These are phyloP conservation scores for Raphidocelis subcapitata DNA, from an alignment of 139 green algal species.

Conservation along the genomic window DNA sequence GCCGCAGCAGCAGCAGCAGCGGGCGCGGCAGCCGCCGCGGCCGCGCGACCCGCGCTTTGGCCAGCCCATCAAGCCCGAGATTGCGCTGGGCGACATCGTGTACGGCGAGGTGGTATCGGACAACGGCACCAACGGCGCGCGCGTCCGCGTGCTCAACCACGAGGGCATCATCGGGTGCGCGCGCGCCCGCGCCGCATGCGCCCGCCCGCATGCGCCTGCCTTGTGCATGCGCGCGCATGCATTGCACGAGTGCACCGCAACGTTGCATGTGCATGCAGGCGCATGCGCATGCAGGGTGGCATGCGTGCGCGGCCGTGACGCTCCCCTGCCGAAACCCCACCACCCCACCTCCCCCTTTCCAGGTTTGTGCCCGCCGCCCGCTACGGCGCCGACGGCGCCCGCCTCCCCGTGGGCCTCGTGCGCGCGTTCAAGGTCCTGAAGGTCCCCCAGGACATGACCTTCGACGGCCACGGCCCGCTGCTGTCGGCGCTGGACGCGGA, in stretches of 20 bases:
- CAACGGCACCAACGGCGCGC: neutral
- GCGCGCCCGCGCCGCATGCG: too few relatives aligned
- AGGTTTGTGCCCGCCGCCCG: too few relatives aligned
- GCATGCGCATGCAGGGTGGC: too few relatives aligned
- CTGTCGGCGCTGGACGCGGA: conserved; percentile 3
- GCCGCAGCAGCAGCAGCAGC: neutral
- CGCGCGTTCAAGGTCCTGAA: conserved; percentile 4
- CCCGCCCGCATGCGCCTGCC: too few relatives aligned
- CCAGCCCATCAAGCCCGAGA: neutral
- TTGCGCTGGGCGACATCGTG: neutral
- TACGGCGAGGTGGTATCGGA: neutral
- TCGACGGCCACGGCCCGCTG: neutral
- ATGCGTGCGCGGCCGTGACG: neutral
- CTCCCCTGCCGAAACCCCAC: too few relatives aligned
- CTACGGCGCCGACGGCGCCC: too few relatives aligned
- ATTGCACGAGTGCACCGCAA: too few relatives aligned
- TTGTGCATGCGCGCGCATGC: too few relatives aligned
- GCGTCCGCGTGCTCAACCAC: conserved; percentile 2
- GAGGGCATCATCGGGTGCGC: conserved; percentile 1
- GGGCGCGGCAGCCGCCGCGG: neutral
- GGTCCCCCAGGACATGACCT: too few relatives aligned
- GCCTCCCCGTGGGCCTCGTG: neutral
- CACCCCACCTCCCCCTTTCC: too few relatives aligned
- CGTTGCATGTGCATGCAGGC: too few relatives aligned
- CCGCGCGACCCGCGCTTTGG: neutral